Evolutionary conservation across 2,329 filamentous ascomycete species (phyloP), one percentile per base, ranked within the genome.

Genomic region (Corniculantispora saksenae): DNA sequence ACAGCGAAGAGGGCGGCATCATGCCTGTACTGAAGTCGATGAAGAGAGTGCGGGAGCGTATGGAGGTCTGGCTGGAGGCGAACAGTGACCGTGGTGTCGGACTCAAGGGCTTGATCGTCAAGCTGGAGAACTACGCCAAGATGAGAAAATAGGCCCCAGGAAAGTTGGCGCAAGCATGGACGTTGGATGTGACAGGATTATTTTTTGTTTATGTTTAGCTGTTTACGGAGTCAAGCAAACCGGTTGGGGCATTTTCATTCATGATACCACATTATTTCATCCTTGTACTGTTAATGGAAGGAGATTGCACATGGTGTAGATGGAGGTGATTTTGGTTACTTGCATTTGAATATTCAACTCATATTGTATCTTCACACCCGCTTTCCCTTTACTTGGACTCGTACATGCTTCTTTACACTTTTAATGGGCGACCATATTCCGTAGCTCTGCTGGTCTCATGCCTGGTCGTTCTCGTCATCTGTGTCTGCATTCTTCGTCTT

Each of bases 21-120:
- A 84, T 97, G 84, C 94, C 94, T 0, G 85, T 94, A 5, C 75
- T 91, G 65, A 87, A 82, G 73, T 86, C 90, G 1, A 87, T 97
- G 87, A 85, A 82, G 70, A 75, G 74, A 32, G 82, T 91, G 15
- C 84, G 94, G 67, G 88, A 91, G 79, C 83, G 83, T 73, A 97
- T 98, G 93, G 94, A 97, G 80, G 73, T 64, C 2, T 97, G 92
- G 90, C 79, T 98, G 63, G 89, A 91, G 78, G 83, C 76, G 12
- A 95, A 96, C 76, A 91, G 90, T 69, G 94, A 97, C 80, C 90
- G 89, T 72, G 94, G 94, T 0, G 79, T 91, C 73, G 78, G 92
- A 56, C 82, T 97, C 73, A 90, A 92, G 77, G 87, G 82, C 27
- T 79, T 89, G 43, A 82, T 97, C 70, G 83, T 83, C 66, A 90